Percentiles rank a stretch among this genome's conserved stretches.
Conservation (phyloP, 2,329 filamentous ascomycete species). For the Helminthosporium solani region DNA sequence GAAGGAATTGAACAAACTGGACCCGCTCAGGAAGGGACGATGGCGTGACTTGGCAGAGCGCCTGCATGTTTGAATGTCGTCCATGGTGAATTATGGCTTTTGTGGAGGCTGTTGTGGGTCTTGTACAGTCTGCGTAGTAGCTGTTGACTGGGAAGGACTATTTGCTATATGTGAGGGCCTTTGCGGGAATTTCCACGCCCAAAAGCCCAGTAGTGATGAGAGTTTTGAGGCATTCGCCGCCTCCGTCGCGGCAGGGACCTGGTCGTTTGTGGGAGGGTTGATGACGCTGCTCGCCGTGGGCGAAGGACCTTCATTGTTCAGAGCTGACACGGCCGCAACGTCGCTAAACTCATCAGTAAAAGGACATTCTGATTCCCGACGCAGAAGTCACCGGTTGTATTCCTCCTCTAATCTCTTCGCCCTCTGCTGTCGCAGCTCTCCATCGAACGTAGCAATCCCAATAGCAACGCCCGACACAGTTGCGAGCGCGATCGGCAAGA, state of each 20-base stretch:
- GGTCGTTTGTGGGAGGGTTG: conserved; percentile 12
- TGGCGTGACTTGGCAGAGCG: conserved; percentile 69
- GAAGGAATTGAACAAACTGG: conserved; percentile 64
- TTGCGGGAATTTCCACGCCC: conserved; percentile 53
- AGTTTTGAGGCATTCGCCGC: conserved; percentile 7
- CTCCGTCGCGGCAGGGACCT: conserved; percentile 11
- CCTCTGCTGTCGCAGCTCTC: conserved; percentile 37
- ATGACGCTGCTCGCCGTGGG: conserved; percentile 15
- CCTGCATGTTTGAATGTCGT: conserved; percentile 40
- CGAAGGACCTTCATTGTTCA: conserved; percentile 17
- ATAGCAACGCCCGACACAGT: conserved; percentile 34
- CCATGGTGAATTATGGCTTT: conserved; percentile 52
- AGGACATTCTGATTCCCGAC: not conserved
- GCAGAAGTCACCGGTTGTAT: conserved; percentile 29
- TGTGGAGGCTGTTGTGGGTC: conserved; percentile 30
- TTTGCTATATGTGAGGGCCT: conserved; percentile 60
- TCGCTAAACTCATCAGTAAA: conserved; percentile 25
- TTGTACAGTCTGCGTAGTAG: conserved; percentile 15
- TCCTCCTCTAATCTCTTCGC: conserved; percentile 35
- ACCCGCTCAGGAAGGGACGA: conserved; percentile 71
- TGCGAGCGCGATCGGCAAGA: conserved; percentile 36
- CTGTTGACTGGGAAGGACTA: conserved; percentile 30
- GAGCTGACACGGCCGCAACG: conserved; percentile 22
- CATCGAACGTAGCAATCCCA: conserved; percentile 36
- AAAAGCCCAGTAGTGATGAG: conserved; percentile 32